Percentiles rank a stretch among this genome's conserved stretches.
Evolutionary conservation across 192 early-diverging fungal genomes (phyloP).

Genomic region (Coemansia sp.): DNA sequence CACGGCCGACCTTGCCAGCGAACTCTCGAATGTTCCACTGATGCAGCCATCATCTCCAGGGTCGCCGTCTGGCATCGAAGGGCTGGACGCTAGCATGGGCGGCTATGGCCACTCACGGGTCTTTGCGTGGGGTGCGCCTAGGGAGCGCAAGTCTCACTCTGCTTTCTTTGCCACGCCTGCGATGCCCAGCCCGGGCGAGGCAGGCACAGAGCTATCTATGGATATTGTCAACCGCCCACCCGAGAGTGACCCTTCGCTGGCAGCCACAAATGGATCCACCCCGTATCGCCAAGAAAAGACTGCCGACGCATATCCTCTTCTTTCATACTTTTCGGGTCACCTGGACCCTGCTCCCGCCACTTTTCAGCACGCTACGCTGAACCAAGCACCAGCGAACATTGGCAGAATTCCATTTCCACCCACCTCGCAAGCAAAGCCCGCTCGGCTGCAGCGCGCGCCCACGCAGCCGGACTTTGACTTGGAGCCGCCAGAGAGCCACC

Average conservation of each 20-base stretch:
- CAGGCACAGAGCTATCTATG: conserved; percentile 51
- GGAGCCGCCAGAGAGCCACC: conserved; percentile 1
- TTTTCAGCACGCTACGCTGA: not conserved
- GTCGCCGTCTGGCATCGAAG: not conserved
- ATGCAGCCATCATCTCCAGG: conserved; percentile 5
- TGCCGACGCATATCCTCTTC: conserved; percentile 35
- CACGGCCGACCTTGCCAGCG: conserved; percentile 45
- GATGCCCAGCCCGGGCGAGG: conserved; percentile 20
- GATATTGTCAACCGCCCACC: conserved; percentile 40
- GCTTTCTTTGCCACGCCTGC: not conserved
- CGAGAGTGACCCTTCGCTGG: conserved; percentile 44
- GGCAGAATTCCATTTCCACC: not conserved
- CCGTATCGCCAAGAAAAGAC: conserved; percentile 50
- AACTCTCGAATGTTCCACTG: conserved; percentile 40
- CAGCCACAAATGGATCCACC: conserved; percentile 21
- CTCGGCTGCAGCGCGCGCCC: not conserved
- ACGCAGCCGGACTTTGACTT: not conserved
- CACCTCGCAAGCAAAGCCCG: not conserved
- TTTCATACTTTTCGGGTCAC: conserved; percentile 17
- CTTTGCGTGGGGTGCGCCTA: conserved; percentile 7
- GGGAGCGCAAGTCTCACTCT: not conserved
- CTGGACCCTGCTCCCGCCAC: not conserved
- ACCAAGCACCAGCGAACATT: not conserved
- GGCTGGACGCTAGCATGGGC: not conserved
- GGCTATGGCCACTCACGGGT: not conserved